Conservation (phyloP, 2,329 filamentous ascomycete genomes). For the Aulographum hederae region DNA sequence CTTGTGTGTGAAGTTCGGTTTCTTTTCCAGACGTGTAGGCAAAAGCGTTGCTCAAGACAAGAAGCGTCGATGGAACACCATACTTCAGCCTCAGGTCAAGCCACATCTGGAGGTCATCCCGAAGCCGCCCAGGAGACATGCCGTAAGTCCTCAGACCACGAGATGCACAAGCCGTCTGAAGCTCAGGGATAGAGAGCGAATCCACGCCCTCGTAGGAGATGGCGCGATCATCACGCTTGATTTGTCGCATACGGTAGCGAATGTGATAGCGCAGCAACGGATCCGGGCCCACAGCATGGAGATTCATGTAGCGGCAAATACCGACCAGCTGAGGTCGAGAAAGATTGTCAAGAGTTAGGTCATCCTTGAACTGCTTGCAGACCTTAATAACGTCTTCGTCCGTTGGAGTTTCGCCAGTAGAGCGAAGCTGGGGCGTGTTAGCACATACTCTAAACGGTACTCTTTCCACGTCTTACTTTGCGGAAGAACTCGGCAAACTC, state of each 20-base stretch:
- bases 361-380: constrained; percentile 97
- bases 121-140: constrained; percentile 70
- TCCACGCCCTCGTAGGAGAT: constrained; percentile 91
- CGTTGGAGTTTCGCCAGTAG: constrained; percentile 78
- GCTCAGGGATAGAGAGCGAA: constrained; percentile 76
- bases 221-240: constrained; percentile 91
- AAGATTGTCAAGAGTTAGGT: constrained; percentile 90
- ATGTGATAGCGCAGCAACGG: constrained; percentile 96
- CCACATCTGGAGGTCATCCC: constrained; percentile 86
- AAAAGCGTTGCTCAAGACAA: constrained; percentile 93
- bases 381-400: constrained; percentile 91
- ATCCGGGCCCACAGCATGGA: constrained; percentile 93
- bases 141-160: constrained; percentile 87
- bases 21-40: constrained; percentile 85
- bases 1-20: constrained; percentile 67
- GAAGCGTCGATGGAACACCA: constrained; percentile 85
- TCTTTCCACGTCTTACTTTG: constrained; percentile 39
- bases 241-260: constrained; percentile 94
- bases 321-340: constrained; percentile 89
- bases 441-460: background rate
- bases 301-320: constrained; percentile 97
- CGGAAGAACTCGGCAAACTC: constrained; percentile 96
- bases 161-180: constrained; percentile 81
- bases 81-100: constrained; percentile 83
- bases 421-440: constrained; percentile 27